phyloP scores from a whole-genome alignment of 1,284 basidiomycete species.

The Leccinum fallax region DNA sequence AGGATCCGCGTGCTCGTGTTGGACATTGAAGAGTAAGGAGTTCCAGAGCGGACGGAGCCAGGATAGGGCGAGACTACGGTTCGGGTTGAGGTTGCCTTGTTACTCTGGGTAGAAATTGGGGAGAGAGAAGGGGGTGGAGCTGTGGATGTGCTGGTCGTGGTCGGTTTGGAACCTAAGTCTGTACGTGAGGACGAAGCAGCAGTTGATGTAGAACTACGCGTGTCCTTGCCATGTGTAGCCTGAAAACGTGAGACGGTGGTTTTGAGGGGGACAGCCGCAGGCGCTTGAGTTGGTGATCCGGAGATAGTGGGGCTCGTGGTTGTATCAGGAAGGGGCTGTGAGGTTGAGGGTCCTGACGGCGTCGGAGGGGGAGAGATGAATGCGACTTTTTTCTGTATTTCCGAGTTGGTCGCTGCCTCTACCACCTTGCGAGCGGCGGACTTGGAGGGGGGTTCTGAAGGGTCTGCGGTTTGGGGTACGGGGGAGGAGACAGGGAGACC shows the following conservation, averaged over 20 bases:
- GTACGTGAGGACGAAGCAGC: slow-evolving; percentile 58
- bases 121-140: slow-evolving; percentile 51
- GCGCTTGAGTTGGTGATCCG: slow-evolving; percentile 41
- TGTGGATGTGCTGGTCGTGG: slow-evolving; percentile 41
- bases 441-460: slow-evolving; percentile 46
- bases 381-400: slow-evolving; percentile 79
- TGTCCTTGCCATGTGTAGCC: slow-evolving; percentile 66
- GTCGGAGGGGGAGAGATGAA: slow-evolving; percentile 80
- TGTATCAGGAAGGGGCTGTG: slow-evolving; percentile 38
- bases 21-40: slow-evolving; percentile 78
- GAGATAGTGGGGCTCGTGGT: slow-evolving; percentile 40
- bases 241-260: slow-evolving; percentile 75
- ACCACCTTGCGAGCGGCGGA: slow-evolving; percentile 57
- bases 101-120: slow-evolving; percentile 35
- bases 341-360: slow-evolving; percentile 43
- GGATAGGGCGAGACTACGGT: slow-evolving; percentile 63
- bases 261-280: slow-evolving; percentile 46
- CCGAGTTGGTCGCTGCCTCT: slow-evolving; percentile 38
- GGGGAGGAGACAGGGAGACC: slow-evolving; percentile 18
- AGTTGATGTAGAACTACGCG: slow-evolving; percentile 64
- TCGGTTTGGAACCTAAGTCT: slow-evolving; percentile 42
- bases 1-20: slow-evolving; percentile 70
- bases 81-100: slow-evolving; percentile 59
- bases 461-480: slow-evolving; percentile 32
- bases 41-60: slow-evolving; percentile 69